Percentiles rank a stretch among this genome's conserved stretches.
Evolutionary conservation across 1,139 yeast species (phyloP).

Genomic region (Nakaseomyces kungkrabaensis): DNA sequence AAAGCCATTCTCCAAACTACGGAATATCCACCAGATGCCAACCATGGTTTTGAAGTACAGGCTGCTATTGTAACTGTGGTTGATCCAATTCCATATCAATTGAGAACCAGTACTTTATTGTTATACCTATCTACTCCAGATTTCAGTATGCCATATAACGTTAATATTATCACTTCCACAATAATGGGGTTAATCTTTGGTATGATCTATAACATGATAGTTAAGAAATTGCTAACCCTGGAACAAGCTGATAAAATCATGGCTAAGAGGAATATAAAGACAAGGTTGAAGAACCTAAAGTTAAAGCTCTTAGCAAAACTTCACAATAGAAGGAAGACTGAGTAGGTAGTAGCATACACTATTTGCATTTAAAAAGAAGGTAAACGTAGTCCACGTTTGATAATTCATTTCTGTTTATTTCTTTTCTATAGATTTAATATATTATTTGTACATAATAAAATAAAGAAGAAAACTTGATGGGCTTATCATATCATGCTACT

Average conservation of each 20-base stretch:
- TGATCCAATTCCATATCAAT: constrained; percentile 38
- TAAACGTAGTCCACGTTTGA: too few relatives aligned
- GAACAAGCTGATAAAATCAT: constrained; percentile 49
- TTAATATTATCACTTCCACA: constrained; percentile 86
- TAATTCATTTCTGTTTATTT: background rate
- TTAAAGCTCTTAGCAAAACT: constrained; percentile 6
- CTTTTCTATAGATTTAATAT: background rate
- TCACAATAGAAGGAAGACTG: background rate
- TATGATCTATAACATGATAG: constrained; percentile 65
- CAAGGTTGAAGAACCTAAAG: constrained; percentile 11
- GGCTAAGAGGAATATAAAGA: constrained; percentile 12
- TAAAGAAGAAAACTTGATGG: background rate
- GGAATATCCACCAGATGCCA: constrained; percentile 98
- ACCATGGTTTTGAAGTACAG: constrained; percentile 91
- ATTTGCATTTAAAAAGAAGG: too few relatives aligned
- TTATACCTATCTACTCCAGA: constrained; percentile 93
- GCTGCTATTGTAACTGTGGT: constrained; percentile 69
- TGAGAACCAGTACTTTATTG: constrained; percentile 77
- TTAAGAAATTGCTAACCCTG: constrained; percentile 67
- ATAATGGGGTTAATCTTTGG: constrained; percentile 91
- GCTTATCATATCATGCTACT: background rate
- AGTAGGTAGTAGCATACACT: background rate
- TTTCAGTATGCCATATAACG: constrained; percentile 98
- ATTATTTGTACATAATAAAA: background rate
- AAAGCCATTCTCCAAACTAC: constrained; percentile 74